phyloP scores from a whole-genome alignment of 352 stramenopile genomes.

The Phytophthora boehmeriae region DNA sequence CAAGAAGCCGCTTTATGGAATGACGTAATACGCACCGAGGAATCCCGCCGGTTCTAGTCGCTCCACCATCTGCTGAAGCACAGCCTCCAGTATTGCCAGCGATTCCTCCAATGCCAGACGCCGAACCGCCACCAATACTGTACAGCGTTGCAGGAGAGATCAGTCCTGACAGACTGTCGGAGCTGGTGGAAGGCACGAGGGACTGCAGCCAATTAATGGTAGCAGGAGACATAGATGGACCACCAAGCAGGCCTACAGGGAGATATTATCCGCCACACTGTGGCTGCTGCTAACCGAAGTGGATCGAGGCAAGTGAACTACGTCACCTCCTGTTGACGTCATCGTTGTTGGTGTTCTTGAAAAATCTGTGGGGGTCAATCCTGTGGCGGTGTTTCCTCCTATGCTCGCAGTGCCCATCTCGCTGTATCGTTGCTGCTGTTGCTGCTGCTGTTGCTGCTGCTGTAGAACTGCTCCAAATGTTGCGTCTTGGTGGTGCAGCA shows the following conservation, averaged over 20 bases:
- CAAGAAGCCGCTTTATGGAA: background rate
- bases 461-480: conserved; percentile 7
- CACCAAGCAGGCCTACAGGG: conserved; percentile 55
- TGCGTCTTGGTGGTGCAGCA: conserved; percentile 15
- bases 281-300: conserved; percentile 46
- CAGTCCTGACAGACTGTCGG: conserved; percentile 63
- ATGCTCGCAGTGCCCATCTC: conserved; percentile 4
- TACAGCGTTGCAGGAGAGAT: conserved; percentile 63
- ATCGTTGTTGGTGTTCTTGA: conserved; percentile 1
- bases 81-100: conserved; percentile 17
- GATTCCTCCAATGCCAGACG: conserved; percentile 16
- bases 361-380: conserved; percentile 1
- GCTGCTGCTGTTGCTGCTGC: conserved; percentile 15
- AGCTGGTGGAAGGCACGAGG: conserved; percentile 67
- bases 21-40: conserved; percentile 31
- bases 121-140: conserved; percentile 21
- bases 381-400: background rate
- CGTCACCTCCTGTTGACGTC: conserved; percentile 1
- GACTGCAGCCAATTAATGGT: conserved; percentile 83
- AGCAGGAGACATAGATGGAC: conserved; percentile 75
- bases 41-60: conserved; percentile 25
- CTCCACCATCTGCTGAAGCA: conserved; percentile 16
- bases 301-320: conserved; percentile 61
- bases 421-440: conserved; percentile 5
- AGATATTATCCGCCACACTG: conserved; percentile 55